Conservation (phyloP, 371 early-diverging fungal species). For the Amoeboaphelidium occidentale region DNA sequence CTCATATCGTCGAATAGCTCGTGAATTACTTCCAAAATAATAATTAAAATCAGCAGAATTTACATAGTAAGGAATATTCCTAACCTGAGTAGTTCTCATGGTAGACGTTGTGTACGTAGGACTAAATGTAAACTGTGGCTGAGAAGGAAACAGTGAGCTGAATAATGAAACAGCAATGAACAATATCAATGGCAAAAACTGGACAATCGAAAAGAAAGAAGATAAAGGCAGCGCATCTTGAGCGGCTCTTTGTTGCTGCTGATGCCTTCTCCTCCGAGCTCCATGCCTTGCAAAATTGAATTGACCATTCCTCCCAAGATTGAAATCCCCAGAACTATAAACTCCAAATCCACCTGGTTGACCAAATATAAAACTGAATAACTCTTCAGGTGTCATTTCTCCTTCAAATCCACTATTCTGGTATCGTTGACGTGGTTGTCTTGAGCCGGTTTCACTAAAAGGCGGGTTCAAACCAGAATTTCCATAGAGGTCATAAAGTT, state of each 20-base stretch:
- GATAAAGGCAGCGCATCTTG: neutral
- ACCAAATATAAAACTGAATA: neutral
- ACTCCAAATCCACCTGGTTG: neutral
- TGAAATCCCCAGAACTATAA: neutral
- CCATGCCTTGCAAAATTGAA: neutral
- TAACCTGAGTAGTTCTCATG: neutral
- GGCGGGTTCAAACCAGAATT: neutral
- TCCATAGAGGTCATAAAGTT: constrained; percentile 7
- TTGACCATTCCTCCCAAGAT: neutral
- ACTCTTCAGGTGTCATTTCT: neutral
- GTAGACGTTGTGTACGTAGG: neutral
- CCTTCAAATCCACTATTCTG: neutral
- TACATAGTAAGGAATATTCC: neutral
- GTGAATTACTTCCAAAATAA: neutral
- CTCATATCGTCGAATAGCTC: neutral
- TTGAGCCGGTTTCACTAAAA: neutral
- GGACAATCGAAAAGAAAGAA: neutral
- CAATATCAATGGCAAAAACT: neutral
- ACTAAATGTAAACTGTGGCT: neutral
- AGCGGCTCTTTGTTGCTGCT: neutral
- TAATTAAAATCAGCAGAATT: neutral
- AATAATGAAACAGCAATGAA: neutral
- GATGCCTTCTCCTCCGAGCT: neutral
- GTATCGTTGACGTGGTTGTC: neutral
- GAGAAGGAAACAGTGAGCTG: neutral